Evolutionary conservation across 1,284 basidiomycete species (phyloP), one percentile per base, ranked within the genome.

Genomic region (Apiotrichum mycotoxinovorans): DNA sequence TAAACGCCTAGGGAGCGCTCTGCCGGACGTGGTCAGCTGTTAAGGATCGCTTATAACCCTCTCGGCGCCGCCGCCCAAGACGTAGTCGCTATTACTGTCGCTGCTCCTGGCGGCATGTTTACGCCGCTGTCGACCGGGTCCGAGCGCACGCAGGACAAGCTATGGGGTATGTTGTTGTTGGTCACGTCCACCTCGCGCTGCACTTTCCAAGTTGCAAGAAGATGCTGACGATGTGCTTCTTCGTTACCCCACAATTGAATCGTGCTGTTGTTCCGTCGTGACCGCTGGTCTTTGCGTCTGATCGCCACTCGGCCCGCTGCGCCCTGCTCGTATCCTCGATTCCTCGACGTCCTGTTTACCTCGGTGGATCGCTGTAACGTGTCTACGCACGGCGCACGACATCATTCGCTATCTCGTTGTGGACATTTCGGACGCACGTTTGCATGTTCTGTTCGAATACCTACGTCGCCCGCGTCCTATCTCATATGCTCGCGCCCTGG

Each of bases 61-160:
- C n/a, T n/a, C n/a, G n/a, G n/a, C n/a, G n/a, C n/a, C n/a, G n/a
- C n/a, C n/a, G n/a, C n/a, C n/a, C n/a, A n/a, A n/a, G n/a, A n/a
- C n/a, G n/a, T n/a, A n/a, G n/a, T n/a, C n/a, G n/a, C 4, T n/a
- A 18, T 38, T 38, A 17, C 37, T 18, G 15, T 18, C 37, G 37
- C n/a, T 20, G 40, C 40, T n/a, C 17, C 20, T 8, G 37, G 17
- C 37, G 40, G 33, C 33, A 75, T 77, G 75, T 77, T 77, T 65
- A 76, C 74, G 17, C 75, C 75, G 14, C 64, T 77, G 14, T 74
- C 71, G 3, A 73, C 66, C 56, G 75, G 75, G n/a, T 74, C 72
- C 25, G 75, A 77, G 58, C 61, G 73, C 42, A 66, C 71, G 25
- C 75, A 77, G 58, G 70, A 76, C 48, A 70, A 65, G 58, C 63